phyloP scores from a whole-genome alignment of 495 filamentous ascomycete species.

The Neurospora sp. region DNA sequence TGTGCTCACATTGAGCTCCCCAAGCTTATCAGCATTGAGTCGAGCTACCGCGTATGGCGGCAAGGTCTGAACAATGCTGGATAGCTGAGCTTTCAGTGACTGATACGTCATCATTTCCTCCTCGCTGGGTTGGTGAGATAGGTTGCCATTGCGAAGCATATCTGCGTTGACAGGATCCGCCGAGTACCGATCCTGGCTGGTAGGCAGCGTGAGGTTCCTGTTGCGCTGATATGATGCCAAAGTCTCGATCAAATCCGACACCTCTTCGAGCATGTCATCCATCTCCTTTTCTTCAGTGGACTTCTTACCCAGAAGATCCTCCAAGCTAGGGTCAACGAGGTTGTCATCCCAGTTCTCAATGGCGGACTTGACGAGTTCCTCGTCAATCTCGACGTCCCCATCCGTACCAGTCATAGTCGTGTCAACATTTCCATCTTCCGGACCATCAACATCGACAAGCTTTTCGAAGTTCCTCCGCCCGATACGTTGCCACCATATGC shows the following conservation, averaged over 20 bases:
- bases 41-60: constrained; percentile 84
- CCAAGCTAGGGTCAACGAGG: constrained; percentile 39
- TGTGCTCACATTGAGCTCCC: constrained; percentile 72
- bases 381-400: constrained; percentile 27
- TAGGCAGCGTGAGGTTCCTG: constrained; percentile 54
- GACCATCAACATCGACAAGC: constrained; percentile 29
- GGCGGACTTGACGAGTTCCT: constrained; percentile 35
- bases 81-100: constrained; percentile 60
- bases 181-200: constrained; percentile 37
- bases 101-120: constrained; percentile 69
- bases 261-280: constrained; percentile 65
- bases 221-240: constrained; percentile 80
- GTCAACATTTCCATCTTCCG: constrained; percentile 29
- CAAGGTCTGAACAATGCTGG: constrained; percentile 59
- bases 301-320: constrained; percentile 40
- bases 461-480: constrained; percentile 51
- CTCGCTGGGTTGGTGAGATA: constrained; percentile 40
- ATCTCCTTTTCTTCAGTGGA: constrained; percentile 49
- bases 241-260: constrained; percentile 77
- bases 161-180: constrained; percentile 40
- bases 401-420: constrained; percentile 22
- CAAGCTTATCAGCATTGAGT: constrained; percentile 73
- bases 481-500: constrained; percentile 79
- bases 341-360: constrained; percentile 41
- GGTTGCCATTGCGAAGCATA: constrained; percentile 39